Base-by-base conservation (phyloP, 106 monocot genomes). In the Dioscorea zingiberensis region DNA sequence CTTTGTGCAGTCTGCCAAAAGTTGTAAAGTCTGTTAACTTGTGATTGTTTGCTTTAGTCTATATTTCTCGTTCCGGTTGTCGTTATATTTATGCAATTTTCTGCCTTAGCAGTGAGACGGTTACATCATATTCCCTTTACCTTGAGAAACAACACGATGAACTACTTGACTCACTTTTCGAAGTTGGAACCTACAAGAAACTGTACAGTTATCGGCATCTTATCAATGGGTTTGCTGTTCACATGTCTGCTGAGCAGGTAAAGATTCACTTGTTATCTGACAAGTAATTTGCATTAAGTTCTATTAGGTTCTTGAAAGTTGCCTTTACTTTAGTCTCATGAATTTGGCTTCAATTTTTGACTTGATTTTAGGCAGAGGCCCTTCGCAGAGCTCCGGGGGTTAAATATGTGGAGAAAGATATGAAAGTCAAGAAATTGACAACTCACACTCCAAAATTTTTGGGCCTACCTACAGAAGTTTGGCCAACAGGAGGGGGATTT, bases 361-460 rank as follows among this genome's bases (percentile, higher is more conserved):
- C 46, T 13, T 47, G 7, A 47, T 70, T 51, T 57, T 73, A 94
- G 94, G 91, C 91, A 25, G 87, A 83, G 46, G 66, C 58, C 10
- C 83, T 95, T 21, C 76, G 83, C 26, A 78, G 60, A 67, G 71
- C 80, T 14, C 85, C 87, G 55, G 91, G 85, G 30, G 95, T 95
- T 48, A 88, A 83, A 73, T 66, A 83, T 68, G 68, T 95, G 14
- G 87, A 95, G 62, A 88, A 76, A 60, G 95, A 95, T 49, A 81
- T 85, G n/a, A n/a, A n/a, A n/a, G n/a, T n/a, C n/a, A n/a, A n/a
- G n/a, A n/a, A n/a, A n/a, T n/a, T n/a, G n/a, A 95, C 95, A 21
- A 95, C 91, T 29, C 95, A 95, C 48, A 95, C 95, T 22, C 95
- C 95, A 21, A 77, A 95, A 60, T 95, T 91, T 70, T 63, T 95